Percentiles rank a stretch among this genome's conserved stretches.
These are phyloP conservation scores for Lactifluus echinatus DNA, from an alignment of 768 basidiomycete genomes.

Conservation along the genomic window DNA sequence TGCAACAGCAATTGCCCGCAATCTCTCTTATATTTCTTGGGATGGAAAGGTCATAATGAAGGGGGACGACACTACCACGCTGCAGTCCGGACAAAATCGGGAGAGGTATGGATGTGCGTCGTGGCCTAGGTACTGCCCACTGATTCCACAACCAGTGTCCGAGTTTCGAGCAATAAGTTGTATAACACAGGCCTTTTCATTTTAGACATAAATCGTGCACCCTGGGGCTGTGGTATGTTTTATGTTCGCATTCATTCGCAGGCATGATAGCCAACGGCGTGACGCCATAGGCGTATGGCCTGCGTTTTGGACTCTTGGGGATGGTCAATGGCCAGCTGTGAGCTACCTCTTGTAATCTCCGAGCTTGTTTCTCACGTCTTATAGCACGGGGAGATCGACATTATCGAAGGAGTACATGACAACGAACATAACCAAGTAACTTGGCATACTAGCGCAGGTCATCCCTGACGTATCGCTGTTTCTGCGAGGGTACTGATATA, in stretches of 20 bases:
- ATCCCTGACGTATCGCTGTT: background rate
- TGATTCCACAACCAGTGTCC: constrained; percentile 43
- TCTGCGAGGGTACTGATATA: constrained; percentile 7
- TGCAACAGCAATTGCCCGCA: constrained; percentile 41
- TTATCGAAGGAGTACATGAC: constrained; percentile 79
- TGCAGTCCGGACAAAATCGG: constrained; percentile 46
- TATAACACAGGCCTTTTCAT: constrained; percentile 80
- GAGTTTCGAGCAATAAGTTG: constrained; percentile 54
- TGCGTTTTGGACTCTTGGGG: constrained; percentile 66
- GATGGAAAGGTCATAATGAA: constrained; percentile 65
- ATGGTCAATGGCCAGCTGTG: constrained; percentile 56
- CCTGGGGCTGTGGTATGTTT: constrained; percentile 77
- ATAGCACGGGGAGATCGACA: constrained; percentile 74
- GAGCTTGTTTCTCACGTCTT: constrained; percentile 14
- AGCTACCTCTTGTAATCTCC: constrained; percentile 20
- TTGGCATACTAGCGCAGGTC: constrained; percentile 65
- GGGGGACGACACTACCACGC: constrained; percentile 56
- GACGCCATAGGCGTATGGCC: constrained; percentile 64
- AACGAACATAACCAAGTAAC: constrained; percentile 80
- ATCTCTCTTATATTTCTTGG: constrained; percentile 48
- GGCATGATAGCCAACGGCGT: background rate
- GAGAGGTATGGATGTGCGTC: constrained; percentile 40
- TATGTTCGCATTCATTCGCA: background rate
- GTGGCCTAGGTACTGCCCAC: background rate
- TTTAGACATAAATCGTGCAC: constrained; percentile 74